These are phyloP conservation scores for Onygenales sp. DNA, from an alignment of 2,329 filamentous ascomycete genomes.

Conservation along the genomic window DNA sequence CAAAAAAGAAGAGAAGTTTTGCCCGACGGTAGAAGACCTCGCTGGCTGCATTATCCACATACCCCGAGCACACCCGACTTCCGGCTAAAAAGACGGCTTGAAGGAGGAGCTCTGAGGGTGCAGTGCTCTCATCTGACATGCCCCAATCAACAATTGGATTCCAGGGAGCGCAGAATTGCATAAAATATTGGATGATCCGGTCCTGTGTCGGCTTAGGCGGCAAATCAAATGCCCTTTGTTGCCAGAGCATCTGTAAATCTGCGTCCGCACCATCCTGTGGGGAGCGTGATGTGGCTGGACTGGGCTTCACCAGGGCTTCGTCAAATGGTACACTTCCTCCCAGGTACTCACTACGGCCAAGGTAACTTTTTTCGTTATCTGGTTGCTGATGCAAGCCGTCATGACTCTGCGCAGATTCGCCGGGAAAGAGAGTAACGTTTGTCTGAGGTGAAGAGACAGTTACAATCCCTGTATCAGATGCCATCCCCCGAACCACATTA, in stretches of 20 bases:
- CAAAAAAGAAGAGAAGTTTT: constrained; percentile 26
- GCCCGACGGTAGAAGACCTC: constrained; percentile 23
- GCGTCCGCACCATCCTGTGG: neutral
- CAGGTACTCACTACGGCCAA: constrained; percentile 18
- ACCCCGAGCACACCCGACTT: constrained; percentile 25
- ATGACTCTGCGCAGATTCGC: neutral
- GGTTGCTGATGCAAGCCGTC: constrained; percentile 11
- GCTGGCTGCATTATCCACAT: constrained; percentile 22
- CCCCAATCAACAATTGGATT: constrained; percentile 32
- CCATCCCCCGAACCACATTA: neutral
- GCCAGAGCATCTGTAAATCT: neutral
- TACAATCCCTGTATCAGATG: neutral
- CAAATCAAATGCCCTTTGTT: neutral
- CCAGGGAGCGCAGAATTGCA: constrained; percentile 32
- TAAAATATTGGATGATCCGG: constrained; percentile 31
- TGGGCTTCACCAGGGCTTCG: constrained; percentile 20
- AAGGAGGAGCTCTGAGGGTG: constrained; percentile 9
- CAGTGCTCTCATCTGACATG: constrained; percentile 26
- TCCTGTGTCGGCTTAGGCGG: constrained; percentile 18
- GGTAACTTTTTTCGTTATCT: constrained; percentile 19
- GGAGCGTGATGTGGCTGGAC: constrained; percentile 16
- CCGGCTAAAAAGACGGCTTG: constrained; percentile 34
- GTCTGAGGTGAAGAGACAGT: too few species aligned
- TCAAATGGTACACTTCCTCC: constrained; percentile 19
- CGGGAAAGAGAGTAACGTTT: neutral